These are phyloP conservation scores for Nakaseomyces uthaithaninus DNA, from an alignment of 1,139 yeast genomes.

Conservation along the genomic window DNA sequence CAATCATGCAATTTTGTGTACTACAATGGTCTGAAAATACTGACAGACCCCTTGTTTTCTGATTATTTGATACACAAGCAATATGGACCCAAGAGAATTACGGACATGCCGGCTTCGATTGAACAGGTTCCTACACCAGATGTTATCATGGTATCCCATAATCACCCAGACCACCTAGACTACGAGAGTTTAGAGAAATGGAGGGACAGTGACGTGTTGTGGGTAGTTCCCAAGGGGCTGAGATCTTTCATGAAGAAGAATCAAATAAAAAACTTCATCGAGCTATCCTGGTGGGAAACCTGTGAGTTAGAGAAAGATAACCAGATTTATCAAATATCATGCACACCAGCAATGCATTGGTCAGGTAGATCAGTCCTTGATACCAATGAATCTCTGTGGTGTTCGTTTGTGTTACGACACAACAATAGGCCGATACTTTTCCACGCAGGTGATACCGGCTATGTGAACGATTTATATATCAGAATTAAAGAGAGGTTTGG, in stretches of 20 bases:
- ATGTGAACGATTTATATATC: slow-evolving; percentile 59
- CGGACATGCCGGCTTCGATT: slow-evolving; percentile 59
- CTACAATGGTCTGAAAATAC: slow-evolving; percentile 59
- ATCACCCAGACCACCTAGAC: slow-evolving; percentile 92
- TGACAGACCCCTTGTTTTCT: slow-evolving; percentile 81
- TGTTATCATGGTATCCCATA: slow-evolving; percentile 76
- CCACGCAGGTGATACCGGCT: slow-evolving; percentile 96
- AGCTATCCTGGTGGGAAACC: slow-evolving; percentile 91
- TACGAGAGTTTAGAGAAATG: slow-evolving; percentile 48
- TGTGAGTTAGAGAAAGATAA: slow-evolving; percentile 41
- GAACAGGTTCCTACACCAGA: slow-evolving; percentile 61
- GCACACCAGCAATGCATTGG: slow-evolving; percentile 98
- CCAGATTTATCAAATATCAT: slow-evolving; percentile 62
- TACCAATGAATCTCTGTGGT: slow-evolving; percentile 78
- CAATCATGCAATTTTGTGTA: slow-evolving; percentile 80
- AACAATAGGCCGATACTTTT: slow-evolving; percentile 64
- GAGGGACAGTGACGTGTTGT: slow-evolving; percentile 40
- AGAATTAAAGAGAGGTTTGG: slow-evolving; percentile 60
- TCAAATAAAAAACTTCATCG: slow-evolving; percentile 44
- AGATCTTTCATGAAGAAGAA: slow-evolving; percentile 48
- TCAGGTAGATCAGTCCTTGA: slow-evolving; percentile 75
- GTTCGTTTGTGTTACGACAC: slow-evolving; percentile 64
- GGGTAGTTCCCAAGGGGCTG: slow-evolving; percentile 86
- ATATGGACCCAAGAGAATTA: slow-evolving; percentile 75
- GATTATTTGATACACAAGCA: slow-evolving; percentile 53